Conservation (phyloP, 139 green algal genomes). For the Zygnema circumcarinatum region DNA sequence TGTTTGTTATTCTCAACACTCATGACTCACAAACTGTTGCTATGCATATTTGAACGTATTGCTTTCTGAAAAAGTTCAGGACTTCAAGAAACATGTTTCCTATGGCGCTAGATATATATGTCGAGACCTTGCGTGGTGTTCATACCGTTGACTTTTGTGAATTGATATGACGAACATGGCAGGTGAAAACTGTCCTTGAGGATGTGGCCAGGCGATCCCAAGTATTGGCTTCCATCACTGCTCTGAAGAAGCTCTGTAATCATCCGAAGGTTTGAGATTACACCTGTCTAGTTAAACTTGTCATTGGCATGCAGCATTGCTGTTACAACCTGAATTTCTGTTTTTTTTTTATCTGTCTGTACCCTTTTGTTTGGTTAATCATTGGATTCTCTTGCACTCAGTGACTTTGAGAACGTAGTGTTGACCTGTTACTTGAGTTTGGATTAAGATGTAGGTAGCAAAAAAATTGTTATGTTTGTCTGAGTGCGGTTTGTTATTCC, state of each 20-base stretch:
- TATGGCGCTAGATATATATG: too few species aligned
- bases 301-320: background rate
- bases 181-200: slow-evolving; percentile 48
- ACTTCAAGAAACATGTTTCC: too few species aligned
- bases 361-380: background rate
- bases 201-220: slow-evolving; percentile 47
- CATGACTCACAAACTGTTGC: too few species aligned
- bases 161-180: too few species aligned
- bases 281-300: background rate
- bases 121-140: too few species aligned
- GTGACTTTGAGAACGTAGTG: slow-evolving; percentile 1
- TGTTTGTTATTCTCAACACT: background rate
- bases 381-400: background rate
- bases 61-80: too few species aligned
- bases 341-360: background rate
- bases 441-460: too few species aligned
- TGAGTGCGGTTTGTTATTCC: too few species aligned
- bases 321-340: background rate
- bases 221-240: slow-evolving; percentile 72
- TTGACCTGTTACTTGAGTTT: too few species aligned
- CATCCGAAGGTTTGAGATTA: slow-evolving; percentile 88
- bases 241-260: slow-evolving; percentile 97
- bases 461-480: too few species aligned
- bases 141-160: too few species aligned
- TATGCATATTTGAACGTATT: too few species aligned